These are phyloP conservation scores for Exophiala calicioides DNA, from an alignment of 2,329 filamentous ascomycete species.

Conservation along the genomic window DNA sequence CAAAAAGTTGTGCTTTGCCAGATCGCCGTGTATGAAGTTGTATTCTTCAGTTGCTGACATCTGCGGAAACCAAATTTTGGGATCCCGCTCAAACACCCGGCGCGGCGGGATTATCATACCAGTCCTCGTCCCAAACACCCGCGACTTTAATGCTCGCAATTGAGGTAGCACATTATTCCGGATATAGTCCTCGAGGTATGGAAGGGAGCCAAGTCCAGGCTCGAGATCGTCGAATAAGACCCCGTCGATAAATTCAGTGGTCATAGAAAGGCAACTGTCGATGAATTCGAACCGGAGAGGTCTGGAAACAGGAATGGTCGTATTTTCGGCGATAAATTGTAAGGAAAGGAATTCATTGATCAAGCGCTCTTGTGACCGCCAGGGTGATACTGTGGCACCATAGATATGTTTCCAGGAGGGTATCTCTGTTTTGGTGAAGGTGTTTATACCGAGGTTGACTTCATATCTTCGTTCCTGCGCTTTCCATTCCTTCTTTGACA, in stretches of 20 bases:
- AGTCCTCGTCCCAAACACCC: not conserved
- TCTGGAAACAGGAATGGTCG: slow-evolving; percentile 28
- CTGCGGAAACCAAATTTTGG: not conserved
- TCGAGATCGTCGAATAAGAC: slow-evolving; percentile 11
- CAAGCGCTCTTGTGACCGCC: slow-evolving; percentile 9
- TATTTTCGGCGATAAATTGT: slow-evolving; percentile 26
- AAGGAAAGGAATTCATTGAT: slow-evolving; percentile 11
- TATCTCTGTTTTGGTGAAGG: slow-evolving; percentile 17
- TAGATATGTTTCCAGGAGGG: slow-evolving; percentile 11
- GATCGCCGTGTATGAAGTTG: slow-evolving; percentile 9
- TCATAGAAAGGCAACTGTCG: slow-evolving; percentile 10
- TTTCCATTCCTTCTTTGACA: not conserved
- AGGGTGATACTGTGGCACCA: slow-evolving; percentile 4
- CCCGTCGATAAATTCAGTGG: slow-evolving; percentile 11
- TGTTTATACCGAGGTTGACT: not conserved
- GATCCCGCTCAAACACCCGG: slow-evolving; percentile 14
- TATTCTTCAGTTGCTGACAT: slow-evolving; percentile 3
- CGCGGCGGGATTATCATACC: slow-evolving; percentile 12
- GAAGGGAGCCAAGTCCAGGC: slow-evolving; percentile 2
- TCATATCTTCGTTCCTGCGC: slow-evolving; percentile 14
- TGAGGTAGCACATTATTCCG: slow-evolving; percentile 6
- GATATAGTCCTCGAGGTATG: slow-evolving; percentile 15
- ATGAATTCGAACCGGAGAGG: slow-evolving; percentile 10
- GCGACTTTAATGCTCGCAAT: slow-evolving; percentile 8
- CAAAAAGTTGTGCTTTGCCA: slow-evolving; percentile 13